A percentile compares a stretch with the other conserved stretches of the same genome.
These are phyloP conservation scores for Fraxinus paxiana DNA, from an alignment of 305 asterid species.

Conservation along the genomic window DNA sequence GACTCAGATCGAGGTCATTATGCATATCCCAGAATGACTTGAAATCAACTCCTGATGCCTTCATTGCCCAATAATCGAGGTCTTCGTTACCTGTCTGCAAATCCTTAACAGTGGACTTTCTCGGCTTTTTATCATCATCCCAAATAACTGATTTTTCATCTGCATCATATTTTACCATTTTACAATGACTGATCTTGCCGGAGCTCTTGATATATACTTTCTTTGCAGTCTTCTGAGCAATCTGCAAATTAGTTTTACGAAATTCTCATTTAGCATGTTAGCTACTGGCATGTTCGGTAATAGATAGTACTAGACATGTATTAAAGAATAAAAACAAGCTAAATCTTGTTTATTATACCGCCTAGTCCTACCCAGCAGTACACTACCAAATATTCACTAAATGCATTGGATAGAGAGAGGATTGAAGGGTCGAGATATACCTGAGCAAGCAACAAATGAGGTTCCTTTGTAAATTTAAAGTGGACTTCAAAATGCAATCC, in stretches of 20 bases:
- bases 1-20: constrained; percentile 60
- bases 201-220: constrained; percentile 62
- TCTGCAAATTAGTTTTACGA: constrained; percentile 36
- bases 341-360: neutral
- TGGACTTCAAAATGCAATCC: constrained; percentile 53
- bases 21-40: constrained; percentile 71
- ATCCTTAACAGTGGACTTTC: constrained; percentile 22
- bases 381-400: neutral
- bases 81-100: constrained; percentile 28
- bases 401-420: neutral
- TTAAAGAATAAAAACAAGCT: neutral
- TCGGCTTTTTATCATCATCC: constrained; percentile 50
- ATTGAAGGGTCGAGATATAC: constrained; percentile 30
- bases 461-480: constrained; percentile 48
- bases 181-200: constrained; percentile 71
- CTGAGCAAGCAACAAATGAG: constrained; percentile 86
- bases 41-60: constrained; percentile 79
- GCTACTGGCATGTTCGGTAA: neutral
- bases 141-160: constrained; percentile 79
- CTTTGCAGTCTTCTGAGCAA: constrained; percentile 78
- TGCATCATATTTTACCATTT: constrained; percentile 73
- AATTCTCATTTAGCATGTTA: neutral
- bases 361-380: neutral
- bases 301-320: neutral
- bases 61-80: constrained; percentile 68